phyloP scores from a whole-genome alignment of 2,329 filamentous ascomycete genomes.

The Spiromastix sp. region DNA sequence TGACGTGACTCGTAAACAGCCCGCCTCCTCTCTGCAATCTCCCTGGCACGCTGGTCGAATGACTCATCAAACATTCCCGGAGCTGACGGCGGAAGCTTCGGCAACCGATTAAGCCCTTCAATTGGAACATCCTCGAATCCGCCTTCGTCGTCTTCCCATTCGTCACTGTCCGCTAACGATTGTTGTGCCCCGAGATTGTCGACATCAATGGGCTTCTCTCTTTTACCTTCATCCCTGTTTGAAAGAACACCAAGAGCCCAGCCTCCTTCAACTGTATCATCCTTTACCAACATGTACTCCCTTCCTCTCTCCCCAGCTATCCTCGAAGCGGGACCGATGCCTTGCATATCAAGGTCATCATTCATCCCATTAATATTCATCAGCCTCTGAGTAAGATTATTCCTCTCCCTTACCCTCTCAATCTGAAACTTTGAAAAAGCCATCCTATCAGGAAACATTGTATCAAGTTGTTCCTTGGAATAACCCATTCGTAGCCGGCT shows the following conservation, averaged over 20 bases:
- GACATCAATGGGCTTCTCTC: constrained; percentile 84
- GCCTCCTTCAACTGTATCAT: constrained; percentile 86
- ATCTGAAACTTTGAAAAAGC: constrained; percentile 95
- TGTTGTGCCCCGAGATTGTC: constrained; percentile 49
- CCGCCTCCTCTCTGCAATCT: constrained; percentile 35
- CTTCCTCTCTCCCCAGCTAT: constrained; percentile 66
- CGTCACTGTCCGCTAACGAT: constrained; percentile 49
- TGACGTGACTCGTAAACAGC: constrained; percentile 36
- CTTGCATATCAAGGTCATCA: constrained; percentile 59
- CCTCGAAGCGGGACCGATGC: constrained; percentile 43
- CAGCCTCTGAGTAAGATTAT: constrained; percentile 84
- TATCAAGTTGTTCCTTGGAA: constrained; percentile 89
- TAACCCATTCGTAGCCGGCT: constrained; percentile 90
- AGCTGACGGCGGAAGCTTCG: constrained; percentile 44
- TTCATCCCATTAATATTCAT: constrained; percentile 94
- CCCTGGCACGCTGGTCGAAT: constrained; percentile 19
- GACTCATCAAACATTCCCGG: constrained; percentile 27
- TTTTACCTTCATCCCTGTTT: constrained; percentile 66
- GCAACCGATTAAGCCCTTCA: constrained; percentile 75
- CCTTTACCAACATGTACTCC: constrained; percentile 94
- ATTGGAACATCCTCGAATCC: constrained; percentile 92
- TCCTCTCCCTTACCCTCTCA: constrained; percentile 82
- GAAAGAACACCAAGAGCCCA: constrained; percentile 94
- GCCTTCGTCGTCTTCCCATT: constrained; percentile 59
- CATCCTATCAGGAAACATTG: constrained; percentile 97